Evolutionary conservation across 176 grass and related monocot genomes (phyloP).

Genomic region (Dactylis glomerata): DNA sequence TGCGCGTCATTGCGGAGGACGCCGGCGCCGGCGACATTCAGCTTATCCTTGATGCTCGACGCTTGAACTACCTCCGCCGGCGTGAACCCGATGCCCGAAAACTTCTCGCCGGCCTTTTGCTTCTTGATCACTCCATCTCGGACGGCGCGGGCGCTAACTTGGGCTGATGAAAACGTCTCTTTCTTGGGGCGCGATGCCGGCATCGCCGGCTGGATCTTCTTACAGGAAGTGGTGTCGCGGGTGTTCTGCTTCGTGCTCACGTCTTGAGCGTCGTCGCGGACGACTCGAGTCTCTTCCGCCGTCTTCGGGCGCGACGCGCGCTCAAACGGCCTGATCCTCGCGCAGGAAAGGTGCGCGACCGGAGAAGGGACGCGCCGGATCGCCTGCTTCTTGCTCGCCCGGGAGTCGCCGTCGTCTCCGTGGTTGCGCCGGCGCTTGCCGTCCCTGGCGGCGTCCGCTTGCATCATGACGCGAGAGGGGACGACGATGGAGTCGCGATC

Average conservation of each 20-base stretch:
- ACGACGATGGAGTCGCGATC: neutral
- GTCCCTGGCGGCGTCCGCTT: neutral
- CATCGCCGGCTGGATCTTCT: neutral
- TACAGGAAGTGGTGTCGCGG: neutral
- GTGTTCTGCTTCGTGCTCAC: neutral
- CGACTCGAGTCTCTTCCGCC: too few relatives aligned
- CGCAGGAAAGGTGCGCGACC: neutral
- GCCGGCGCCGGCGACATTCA: neutral
- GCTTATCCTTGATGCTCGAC: neutral
- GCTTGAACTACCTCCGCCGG: neutral
- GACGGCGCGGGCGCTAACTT: too few relatives aligned
- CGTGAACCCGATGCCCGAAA: neutral
- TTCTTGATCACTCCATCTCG: too few relatives aligned
- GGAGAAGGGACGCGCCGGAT: neutral
- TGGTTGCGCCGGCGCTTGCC: neutral
- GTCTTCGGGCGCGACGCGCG: neutral
- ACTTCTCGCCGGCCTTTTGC: neutral
- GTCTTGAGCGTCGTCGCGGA: neutral
- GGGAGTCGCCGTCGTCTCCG: neutral
- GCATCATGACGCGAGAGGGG: neutral
- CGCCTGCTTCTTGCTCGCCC: neutral
- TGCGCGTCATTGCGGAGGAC: neutral
- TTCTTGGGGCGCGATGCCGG: neutral
- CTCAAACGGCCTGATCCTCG: neutral
- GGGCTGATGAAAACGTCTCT: neutral